Base-by-base conservation (phyloP, 371 early-diverging fungal species). In the Mortierella sp. region DNA sequence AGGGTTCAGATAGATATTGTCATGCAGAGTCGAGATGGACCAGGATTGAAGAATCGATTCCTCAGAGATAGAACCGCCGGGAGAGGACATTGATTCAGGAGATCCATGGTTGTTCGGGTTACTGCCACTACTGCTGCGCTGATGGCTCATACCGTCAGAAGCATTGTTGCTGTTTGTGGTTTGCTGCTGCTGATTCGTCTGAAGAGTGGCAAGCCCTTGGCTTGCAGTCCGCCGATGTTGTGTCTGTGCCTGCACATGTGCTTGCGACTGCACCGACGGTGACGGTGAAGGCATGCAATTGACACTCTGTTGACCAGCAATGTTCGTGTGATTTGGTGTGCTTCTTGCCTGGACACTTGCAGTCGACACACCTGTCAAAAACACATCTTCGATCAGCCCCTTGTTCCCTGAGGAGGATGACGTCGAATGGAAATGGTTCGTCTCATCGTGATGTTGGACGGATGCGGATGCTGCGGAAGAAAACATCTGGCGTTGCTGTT, bases 41-140 rank as follows among this genome's bases (percentile, higher is more conserved):
- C 59, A 64, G 5, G 71, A 71, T 31, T 64, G 53, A 5, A 71
- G 34, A 8, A 71, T 64, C 23, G 64, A 32, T 6, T 71, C 71
- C 30, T 71, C 71, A 1, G 61, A 44, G 12, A 69, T 47, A 6
- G 70, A 61, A 12, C 51, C 56, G 21, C 57, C 57, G 0, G 70
- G 70, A 9, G 70, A 69, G 1, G 59, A 17, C 43, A 48, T 42
- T 19, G 70, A 70, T 15, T 70, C 70, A 1, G 70, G 63, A 9
- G 71, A 64, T 32, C 50, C 49, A 21, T 49, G 28, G 44, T 23
- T 64, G 8, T 34, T 60, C 24, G 49, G 23, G 17, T 24, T 37
- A 41, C 30, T 50, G 34, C 24, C 27, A 41, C 31, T 24, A n/a
- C 52, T 60, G 15, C 42, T n/a, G 41, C 26, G 51, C 23, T 60